Evolutionary conservation across 805 yeast genomes (phyloP).

Genomic region (Millerozyma miso): DNA sequence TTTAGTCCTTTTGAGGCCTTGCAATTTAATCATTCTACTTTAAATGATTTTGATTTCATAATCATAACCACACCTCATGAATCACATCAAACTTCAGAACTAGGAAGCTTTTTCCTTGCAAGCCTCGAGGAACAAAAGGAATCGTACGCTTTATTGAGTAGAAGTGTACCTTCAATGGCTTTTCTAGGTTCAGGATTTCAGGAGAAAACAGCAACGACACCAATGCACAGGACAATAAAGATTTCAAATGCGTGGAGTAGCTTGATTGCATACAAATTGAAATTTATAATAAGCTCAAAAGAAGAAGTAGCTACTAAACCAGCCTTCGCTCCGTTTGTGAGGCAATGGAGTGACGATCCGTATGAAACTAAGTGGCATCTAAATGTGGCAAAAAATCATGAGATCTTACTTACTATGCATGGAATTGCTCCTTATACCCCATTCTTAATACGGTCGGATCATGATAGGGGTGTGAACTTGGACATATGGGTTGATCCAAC

Average conservation of each 20-base stretch:
- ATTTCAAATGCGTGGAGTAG: slow-evolving; percentile 60
- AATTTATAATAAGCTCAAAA: slow-evolving; percentile 10
- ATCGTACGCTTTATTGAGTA: slow-evolving; percentile 16
- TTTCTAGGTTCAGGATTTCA: neutral
- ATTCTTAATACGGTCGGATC: slow-evolving; percentile 26
- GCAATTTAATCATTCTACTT: slow-evolving; percentile 33
- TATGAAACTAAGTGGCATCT: slow-evolving; percentile 80
- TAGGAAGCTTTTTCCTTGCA: slow-evolving; percentile 33
- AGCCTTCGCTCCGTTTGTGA: slow-evolving; percentile 55
- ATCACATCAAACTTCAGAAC: slow-evolving; percentile 3
- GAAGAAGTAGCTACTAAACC: slow-evolving; percentile 6
- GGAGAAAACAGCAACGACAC: slow-evolving; percentile 26
- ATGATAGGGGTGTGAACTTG: slow-evolving; percentile 28
- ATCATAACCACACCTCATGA: slow-evolving; percentile 38
- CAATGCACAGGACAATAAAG: slow-evolving; percentile 38
- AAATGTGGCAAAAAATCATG: slow-evolving; percentile 34
- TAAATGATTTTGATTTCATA: slow-evolving; percentile 46
- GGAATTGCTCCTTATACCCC: slow-evolving; percentile 72
- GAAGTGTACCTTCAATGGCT: slow-evolving; percentile 24
- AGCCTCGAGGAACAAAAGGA: slow-evolving; percentile 24
- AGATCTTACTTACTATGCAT: slow-evolving; percentile 39
- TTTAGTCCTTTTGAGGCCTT: slow-evolving; percentile 46
- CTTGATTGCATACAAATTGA: slow-evolving; percentile 48
- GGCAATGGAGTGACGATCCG: slow-evolving; percentile 63
- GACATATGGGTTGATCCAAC: slow-evolving; percentile 44